Conservation (phyloP, 441 rosid genomes). For the Isatis lusitanica region DNA sequence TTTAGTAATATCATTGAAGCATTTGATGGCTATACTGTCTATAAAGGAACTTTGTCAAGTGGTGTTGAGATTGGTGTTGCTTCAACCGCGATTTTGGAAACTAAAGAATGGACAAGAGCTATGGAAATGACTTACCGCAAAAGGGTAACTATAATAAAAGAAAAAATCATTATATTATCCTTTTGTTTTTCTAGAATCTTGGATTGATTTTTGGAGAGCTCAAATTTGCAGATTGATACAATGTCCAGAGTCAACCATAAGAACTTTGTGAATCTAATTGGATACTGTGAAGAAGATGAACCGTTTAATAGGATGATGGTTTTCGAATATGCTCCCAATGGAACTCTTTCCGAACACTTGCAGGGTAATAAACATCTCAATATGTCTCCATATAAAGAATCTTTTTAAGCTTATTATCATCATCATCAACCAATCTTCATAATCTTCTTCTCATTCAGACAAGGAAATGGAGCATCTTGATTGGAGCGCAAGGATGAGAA, state of each 20-base stretch:
- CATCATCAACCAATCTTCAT: constrained; percentile 10
- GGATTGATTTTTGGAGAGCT: neutral
- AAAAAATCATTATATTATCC: neutral
- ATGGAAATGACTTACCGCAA: constrained; percentile 59
- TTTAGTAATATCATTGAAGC: constrained; percentile 78
- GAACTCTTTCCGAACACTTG: constrained; percentile 88
- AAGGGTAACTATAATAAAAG: constrained; percentile 42
- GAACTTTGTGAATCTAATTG: constrained; percentile 79
- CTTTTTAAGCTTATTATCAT: neutral
- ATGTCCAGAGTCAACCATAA: constrained; percentile 73
- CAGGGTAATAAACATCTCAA: constrained; percentile 57
- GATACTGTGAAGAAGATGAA: constrained; percentile 80
- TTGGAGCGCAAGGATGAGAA: constrained; percentile 73
- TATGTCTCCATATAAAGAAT: neutral
- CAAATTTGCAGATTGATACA: constrained; percentile 48
- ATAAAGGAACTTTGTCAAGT: constrained; percentile 88
- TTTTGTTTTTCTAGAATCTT: neutral
- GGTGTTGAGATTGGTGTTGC: constrained; percentile 92
- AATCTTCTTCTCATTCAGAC: constrained; percentile 41
- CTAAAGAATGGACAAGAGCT: constrained; percentile 60
- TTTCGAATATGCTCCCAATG: constrained; percentile 92
- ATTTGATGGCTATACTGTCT: constrained; percentile 46
- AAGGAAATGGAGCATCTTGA: constrained; percentile 82
- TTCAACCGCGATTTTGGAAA: constrained; percentile 43
- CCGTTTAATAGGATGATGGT: constrained; percentile 91